These are phyloP conservation scores for Fraxinus paxiana DNA, from an alignment of 305 asterid species.

Conservation along the genomic window DNA sequence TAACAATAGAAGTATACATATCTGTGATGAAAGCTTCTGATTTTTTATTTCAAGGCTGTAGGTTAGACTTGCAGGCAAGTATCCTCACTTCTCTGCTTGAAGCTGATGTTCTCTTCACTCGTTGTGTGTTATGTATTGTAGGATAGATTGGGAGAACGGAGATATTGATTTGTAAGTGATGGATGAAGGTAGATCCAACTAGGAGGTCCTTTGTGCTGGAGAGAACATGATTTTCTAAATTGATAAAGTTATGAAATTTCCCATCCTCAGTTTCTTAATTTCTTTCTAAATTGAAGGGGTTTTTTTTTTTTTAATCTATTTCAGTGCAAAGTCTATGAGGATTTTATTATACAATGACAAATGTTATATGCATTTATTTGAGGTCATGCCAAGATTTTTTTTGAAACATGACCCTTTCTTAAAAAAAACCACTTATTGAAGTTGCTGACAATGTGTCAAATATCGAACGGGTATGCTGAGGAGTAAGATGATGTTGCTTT, in stretches of 20 bases:
- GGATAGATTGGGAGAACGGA: neutral
- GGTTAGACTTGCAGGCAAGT: neutral
- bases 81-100: neutral
- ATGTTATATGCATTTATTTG: neutral
- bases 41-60: neutral
- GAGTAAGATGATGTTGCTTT: neutral
- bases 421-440: neutral
- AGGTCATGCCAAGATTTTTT: neutral
- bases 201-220: neutral
- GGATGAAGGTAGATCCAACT: neutral
- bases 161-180: neutral
- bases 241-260: neutral
- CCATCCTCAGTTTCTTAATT: neutral
- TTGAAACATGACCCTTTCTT: neutral
- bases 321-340: neutral
- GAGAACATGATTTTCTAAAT: neutral
- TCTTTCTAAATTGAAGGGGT: neutral
- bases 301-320: neutral
- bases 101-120: neutral
- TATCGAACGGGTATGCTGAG: neutral
- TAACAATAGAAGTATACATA: neutral
- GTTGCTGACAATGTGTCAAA: neutral
- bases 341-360: neutral
- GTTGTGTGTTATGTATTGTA: neutral
- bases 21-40: neutral